A percentile compares a stretch with the other conserved stretches of the same genome.
Evolutionary conservation across 768 basidiomycete species (phyloP).

Genomic region (Lactarius pseudohatsudake): DNA sequence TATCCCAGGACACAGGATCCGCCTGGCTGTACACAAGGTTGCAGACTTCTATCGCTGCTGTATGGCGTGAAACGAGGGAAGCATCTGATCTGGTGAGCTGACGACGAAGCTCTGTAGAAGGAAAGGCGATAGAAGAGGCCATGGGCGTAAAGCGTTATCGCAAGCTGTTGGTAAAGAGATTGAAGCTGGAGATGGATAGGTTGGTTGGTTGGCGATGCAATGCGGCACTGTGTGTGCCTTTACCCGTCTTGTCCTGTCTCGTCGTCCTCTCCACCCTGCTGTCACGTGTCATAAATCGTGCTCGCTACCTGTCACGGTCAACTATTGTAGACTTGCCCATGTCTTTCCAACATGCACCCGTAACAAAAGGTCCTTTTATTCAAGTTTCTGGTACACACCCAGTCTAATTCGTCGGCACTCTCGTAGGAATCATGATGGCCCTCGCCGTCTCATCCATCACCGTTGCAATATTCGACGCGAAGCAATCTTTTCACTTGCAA

Average conservation of each 20-base stretch:
- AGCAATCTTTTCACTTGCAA: slow-evolving; percentile 87
- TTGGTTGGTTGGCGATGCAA: not conserved
- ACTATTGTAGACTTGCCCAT: slow-evolving; percentile 37
- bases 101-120: slow-evolving; percentile 14
- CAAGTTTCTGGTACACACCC: not conserved
- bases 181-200: not conserved
- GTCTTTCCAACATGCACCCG: slow-evolving; percentile 84
- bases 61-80: slow-evolving; percentile 42
- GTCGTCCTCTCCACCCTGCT: not conserved
- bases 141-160: slow-evolving; percentile 36
- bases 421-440: slow-evolving; percentile 72
- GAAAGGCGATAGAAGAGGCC: slow-evolving; percentile 31
- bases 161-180: slow-evolving; percentile 34
- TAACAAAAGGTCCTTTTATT: slow-evolving; percentile 63
- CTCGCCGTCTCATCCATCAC: slow-evolving; percentile 70
- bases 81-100: slow-evolving; percentile 24
- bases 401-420: slow-evolving; percentile 10
- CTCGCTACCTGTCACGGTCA: not conserved
- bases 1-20: slow-evolving; percentile 47
- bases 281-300: slow-evolving; percentile 23
- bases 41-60: slow-evolving; percentile 68
- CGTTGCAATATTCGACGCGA: slow-evolving; percentile 79
- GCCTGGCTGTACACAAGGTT: slow-evolving; percentile 64
- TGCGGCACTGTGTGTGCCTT: not conserved
- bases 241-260: not conserved